Base-by-base conservation (phyloP, 2,329 filamentous ascomycete species). In the Sarocladium oryzae region DNA sequence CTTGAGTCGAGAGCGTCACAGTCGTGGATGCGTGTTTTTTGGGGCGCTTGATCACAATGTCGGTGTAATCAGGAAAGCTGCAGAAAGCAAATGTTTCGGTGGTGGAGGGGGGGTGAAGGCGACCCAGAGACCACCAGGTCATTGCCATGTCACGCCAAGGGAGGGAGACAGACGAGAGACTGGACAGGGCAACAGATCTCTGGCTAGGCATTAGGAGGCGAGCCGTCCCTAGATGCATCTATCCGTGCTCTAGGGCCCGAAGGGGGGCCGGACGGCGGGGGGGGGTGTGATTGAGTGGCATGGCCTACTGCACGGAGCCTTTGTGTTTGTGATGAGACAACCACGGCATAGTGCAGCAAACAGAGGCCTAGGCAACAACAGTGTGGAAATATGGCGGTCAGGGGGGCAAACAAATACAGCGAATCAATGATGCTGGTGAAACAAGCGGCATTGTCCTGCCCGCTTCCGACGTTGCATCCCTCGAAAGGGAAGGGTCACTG, bases 221-320 rank as follows among this genome's bases (percentile, higher is more conserved):
- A 48, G 43, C 43, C 43, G 43, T 48, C 43, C 43, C 43, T 48
- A 48, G 43, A 48, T 32, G 43, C 43, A 32, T 33, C 43, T 33
- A 21, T 20, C 43, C 43, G 43, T 26, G 16, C 26, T 33, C 43
- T 33, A 48, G 16, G 40, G 10, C 43, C 43, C 28, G 28, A 33
- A 21, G 33, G 6, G 13, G 28, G 43, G 26, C 9, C 6, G n/a
- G n/a, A n/a, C n/a, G n/a, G n/a, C n/a, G n/a, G 40, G 10, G 13
- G 40, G 21, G 18, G 40, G 40, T 5, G 40, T 28, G 40, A 7
- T 23, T 5, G 9, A n/a, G 21, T 24, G 23, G 23, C 40, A 43
- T 26, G 11, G 21, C 21, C 15, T 7, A 6, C 13, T 43, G 15
- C 40, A 26, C 40, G 40, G 24, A 43, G 40, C 40, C 40, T 26